Evolutionary conservation across 208 protist genomes (phyloP), one percentile per base, ranked within the genome.

Genomic region (Leishmania aethiopica): DNA sequence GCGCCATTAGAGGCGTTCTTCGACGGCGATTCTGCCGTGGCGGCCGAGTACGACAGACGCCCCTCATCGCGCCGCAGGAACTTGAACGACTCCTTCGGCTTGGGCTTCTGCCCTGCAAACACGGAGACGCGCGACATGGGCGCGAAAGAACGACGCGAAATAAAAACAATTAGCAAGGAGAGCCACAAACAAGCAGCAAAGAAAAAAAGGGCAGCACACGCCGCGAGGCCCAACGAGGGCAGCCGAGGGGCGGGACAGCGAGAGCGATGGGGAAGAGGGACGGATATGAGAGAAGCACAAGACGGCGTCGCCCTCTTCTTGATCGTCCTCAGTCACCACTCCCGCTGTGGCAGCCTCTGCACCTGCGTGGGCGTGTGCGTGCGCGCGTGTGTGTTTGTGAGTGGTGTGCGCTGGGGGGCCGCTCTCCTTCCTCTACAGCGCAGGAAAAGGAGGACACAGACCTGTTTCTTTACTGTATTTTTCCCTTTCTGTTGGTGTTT

Each of bases 31-130:
- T 86, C 82, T 35, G 82, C 79, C 1, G 80, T 72, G 67, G 42
- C 75, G 51, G 70, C 55, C 10, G 86, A 84, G 85, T 96, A 96
- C 2, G 95, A 96, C n/a, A 98, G 87, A 4, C 91, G 86, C 0
- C 93, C 93, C 84, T 96, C 93, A 80, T 98, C 92, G 7, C 91
- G 87, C 40, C 92, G 89, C 3, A 98, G 86, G 81, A 96, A 98
- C 77, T 94, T 94, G 79, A 97, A 96, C 15, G 90, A 85, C 53
- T 85, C 87, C 85, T 94, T 92, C 51, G 94, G 90, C 77, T 90
- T 93, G 37, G 86, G 88, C 84, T 94, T 97, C 66, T 90, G 86
- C n/a, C 89, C 90, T 8, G 87, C 85, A 17, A 91, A 62, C 4
- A 97, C 88, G 17, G 91, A 94, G 19, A 97, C 89, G 25, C 91